A percentile compares a stretch with the other conserved stretches of the same genome.
These are phyloP conservation scores for Globisporangium irregulare DNA, from an alignment of 352 stramenopile genomes.

Conservation along the genomic window DNA sequence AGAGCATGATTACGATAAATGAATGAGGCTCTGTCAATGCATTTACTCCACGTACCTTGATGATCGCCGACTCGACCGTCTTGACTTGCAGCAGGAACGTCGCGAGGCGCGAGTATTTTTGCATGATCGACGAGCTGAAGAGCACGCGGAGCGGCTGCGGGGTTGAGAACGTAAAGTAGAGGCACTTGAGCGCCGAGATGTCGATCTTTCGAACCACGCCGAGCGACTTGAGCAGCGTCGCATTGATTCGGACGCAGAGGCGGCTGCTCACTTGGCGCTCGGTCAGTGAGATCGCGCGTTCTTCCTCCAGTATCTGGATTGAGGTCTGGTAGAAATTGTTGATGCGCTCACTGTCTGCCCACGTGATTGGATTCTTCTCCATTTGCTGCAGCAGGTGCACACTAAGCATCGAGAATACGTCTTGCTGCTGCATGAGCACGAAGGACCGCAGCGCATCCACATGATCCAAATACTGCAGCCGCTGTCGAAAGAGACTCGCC, in stretches of 20 bases:
- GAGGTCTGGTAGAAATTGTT: slow-evolving; percentile 50
- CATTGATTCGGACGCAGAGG: slow-evolving; percentile 47
- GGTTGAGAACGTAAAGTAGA: slow-evolving; percentile 53
- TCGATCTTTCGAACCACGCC: slow-evolving; percentile 37
- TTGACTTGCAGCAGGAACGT: slow-evolving; percentile 68
- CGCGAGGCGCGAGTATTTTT: slow-evolving; percentile 60
- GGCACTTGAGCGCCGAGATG: slow-evolving; percentile 50
- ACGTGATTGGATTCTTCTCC: slow-evolving; percentile 45
- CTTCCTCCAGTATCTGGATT: slow-evolving; percentile 47
- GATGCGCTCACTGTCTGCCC: slow-evolving; percentile 54
- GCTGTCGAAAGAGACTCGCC: slow-evolving; percentile 47
- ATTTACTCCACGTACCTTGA: slow-evolving; percentile 36
- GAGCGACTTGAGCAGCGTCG: slow-evolving; percentile 40
- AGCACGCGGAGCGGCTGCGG: slow-evolving; percentile 55
- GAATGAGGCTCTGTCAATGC: neutral
- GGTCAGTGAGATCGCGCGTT: slow-evolving; percentile 35
- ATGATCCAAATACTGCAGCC: slow-evolving; percentile 49
- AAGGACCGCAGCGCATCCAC: slow-evolving; percentile 51
- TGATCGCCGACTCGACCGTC: slow-evolving; percentile 43
- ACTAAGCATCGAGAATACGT: slow-evolving; percentile 53
- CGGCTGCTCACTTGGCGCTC: slow-evolving; percentile 41
- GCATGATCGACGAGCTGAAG: slow-evolving; percentile 53
- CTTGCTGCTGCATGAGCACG: slow-evolving; percentile 82
- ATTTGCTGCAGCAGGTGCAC: slow-evolving; percentile 52
- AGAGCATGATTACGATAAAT: neutral